Evolutionary conservation across 2,329 filamentous ascomycete species (phyloP).

Genomic region (Emergomyces africanus): DNA sequence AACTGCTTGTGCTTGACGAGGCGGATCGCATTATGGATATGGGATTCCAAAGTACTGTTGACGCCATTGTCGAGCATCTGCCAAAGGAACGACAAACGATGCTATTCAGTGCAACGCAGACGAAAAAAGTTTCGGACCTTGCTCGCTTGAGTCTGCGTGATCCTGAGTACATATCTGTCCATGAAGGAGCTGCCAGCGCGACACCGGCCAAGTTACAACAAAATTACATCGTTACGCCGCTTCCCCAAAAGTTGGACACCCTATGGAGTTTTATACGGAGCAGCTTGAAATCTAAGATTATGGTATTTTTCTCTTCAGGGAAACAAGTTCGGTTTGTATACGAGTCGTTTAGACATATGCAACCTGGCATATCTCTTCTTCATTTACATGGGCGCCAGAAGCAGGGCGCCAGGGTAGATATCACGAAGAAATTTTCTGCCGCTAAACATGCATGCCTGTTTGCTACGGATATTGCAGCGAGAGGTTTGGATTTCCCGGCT

Average conservation of each 20-base stretch:
- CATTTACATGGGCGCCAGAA: conserved; percentile 93
- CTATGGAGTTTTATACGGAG: conserved; percentile 85
- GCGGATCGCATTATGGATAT: conserved; percentile 96
- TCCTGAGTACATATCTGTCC: conserved; percentile 89
- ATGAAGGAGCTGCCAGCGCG: conserved; percentile 65
- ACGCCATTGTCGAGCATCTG: conserved; percentile 85
- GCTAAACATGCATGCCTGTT: conserved; percentile 81
- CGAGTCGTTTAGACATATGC: conserved; percentile 82
- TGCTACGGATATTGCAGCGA: conserved; percentile 86
- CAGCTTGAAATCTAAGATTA: conserved; percentile 85
- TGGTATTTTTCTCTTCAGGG: conserved; percentile 88
- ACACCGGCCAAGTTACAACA: conserved; percentile 80
- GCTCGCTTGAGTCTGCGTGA: conserved; percentile 78
- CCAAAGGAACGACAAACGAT: conserved; percentile 78
- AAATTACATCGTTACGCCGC: conserved; percentile 74
- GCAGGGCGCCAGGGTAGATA: conserved; percentile 74
- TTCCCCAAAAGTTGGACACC: conserved; percentile 82
- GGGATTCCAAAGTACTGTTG: conserved; percentile 83
- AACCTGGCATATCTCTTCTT: conserved; percentile 83
- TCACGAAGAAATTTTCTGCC: conserved; percentile 68
- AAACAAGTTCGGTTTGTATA: conserved; percentile 97
- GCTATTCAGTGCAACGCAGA: conserved; percentile 93
- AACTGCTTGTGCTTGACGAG: conserved; percentile 89
- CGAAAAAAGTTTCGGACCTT: conserved; percentile 82
- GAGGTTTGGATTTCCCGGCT: conserved; percentile 88